Conservation (phyloP, 805 yeast species). For the Yamadazyma sp. region DNA sequence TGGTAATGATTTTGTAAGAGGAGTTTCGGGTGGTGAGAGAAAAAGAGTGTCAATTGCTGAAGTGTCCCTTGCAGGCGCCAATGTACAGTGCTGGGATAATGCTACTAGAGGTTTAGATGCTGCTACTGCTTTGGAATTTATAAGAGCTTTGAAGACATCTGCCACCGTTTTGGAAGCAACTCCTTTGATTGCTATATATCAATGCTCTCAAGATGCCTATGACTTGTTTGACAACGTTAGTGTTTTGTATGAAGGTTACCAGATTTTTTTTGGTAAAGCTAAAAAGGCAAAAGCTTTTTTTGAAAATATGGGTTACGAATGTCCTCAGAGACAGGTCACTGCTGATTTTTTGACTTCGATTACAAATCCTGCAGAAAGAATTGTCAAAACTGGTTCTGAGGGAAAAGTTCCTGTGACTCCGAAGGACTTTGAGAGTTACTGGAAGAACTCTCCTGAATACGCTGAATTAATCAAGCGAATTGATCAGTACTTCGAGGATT, state of each 20-base stretch:
- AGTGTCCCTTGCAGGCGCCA: slow-evolving; percentile 62
- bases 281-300: slow-evolving; percentile 48
- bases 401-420: slow-evolving; percentile 54
- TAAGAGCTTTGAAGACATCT: slow-evolving; percentile 61
- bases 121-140: slow-evolving; percentile 76
- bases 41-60: slow-evolving; percentile 81
- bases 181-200: slow-evolving; percentile 58
- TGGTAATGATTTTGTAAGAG: slow-evolving; percentile 63
- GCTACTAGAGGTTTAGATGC: slow-evolving; percentile 85
- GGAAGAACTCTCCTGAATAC: slow-evolving; percentile 58
- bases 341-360: slow-evolving; percentile 66
- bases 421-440: slow-evolving; percentile 53
- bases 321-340: slow-evolving; percentile 63
- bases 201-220: slow-evolving; percentile 48
- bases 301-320: slow-evolving; percentile 57
- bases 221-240: slow-evolving; percentile 48
- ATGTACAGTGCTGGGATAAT: slow-evolving; percentile 60
- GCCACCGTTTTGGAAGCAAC: slow-evolving; percentile 51
- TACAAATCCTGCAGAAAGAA: slow-evolving; percentile 63
- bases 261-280: slow-evolving; percentile 46
- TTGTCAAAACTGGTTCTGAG: slow-evolving; percentile 48
- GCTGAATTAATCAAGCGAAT: slow-evolving; percentile 38
- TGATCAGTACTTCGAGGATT: slow-evolving; percentile 36
- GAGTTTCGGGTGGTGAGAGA: slow-evolving; percentile 81
- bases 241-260: slow-evolving; percentile 46